phyloP scores from a whole-genome alignment of 1,284 basidiomycete species.

The Trichosporon asahii region DNA sequence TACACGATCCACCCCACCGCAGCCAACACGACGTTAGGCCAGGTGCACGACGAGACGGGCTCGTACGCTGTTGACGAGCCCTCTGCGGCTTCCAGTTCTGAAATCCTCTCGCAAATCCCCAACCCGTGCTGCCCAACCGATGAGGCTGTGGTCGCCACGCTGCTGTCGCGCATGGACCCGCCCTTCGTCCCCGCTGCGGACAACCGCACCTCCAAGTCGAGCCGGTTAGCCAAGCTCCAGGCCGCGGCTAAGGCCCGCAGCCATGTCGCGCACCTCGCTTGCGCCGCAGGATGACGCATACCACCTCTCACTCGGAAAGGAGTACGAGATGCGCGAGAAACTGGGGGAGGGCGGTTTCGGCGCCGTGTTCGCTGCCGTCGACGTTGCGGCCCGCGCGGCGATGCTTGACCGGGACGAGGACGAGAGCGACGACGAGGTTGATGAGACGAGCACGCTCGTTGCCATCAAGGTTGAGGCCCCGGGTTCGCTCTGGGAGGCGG shows the following conservation, averaged over 20 bases:
- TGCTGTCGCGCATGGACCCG: conserved; percentile 65
- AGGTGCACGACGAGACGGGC: conserved; percentile 9
- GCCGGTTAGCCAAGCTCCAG: conserved; percentile 50
- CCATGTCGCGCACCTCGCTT: conserved; percentile 32
- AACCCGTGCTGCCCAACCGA: conserved; percentile 90
- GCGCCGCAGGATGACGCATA: conserved; percentile 34
- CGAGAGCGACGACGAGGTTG: conserved; percentile 60
- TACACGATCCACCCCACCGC: conserved; percentile 44
- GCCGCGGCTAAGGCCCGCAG: conserved; percentile 42
- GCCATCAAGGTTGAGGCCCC: conserved; percentile 94
- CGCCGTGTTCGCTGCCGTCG: conserved; percentile 76
- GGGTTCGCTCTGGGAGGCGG: conserved; percentile 87
- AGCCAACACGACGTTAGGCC: conserved; percentile 29
- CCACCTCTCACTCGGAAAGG: conserved; percentile 56
- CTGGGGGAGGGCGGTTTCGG: conserved; percentile 97
- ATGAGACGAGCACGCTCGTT: conserved; percentile 61
- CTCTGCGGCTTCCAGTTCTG: conserved; percentile 2
- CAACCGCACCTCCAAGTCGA: conserved; percentile 57
- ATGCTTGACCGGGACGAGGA: conserved; percentile 55
- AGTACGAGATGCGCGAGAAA: conserved; percentile 73
- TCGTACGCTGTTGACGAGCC: neutral
- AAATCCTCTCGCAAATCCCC: conserved; percentile 41
- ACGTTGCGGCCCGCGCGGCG: conserved; percentile 55
- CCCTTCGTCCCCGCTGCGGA: conserved; percentile 61
- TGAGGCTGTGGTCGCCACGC: conserved; percentile 60